These are phyloP conservation scores for Salinomyces thailandicus DNA, from an alignment of 2,329 filamentous ascomycete species.

Conservation along the genomic window DNA sequence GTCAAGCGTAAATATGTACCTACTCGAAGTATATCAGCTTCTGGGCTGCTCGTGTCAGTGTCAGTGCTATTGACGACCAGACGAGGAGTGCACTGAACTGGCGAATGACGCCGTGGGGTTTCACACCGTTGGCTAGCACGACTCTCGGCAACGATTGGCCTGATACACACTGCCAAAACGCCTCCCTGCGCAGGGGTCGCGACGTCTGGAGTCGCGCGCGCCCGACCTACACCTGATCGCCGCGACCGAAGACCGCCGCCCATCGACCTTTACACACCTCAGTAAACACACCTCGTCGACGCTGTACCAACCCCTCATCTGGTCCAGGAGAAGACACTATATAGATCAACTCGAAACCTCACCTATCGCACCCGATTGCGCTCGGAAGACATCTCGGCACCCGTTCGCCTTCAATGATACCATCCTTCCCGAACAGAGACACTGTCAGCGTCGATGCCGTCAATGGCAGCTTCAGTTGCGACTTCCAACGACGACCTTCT, in stretches of 20 bases:
- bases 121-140: conserved; percentile 4
- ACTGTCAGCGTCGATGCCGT: conserved; percentile 18
- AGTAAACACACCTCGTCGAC: background rate
- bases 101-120: conserved; percentile 3
- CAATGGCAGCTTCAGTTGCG: conserved; percentile 39
- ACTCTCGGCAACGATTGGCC: conserved; percentile 14
- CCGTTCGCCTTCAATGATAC: conserved; percentile 25
- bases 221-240: conserved; percentile 4
- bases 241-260: conserved; percentile 1
- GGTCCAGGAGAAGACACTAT: background rate
- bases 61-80: background rate
- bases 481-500: conserved; percentile 30
- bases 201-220: conserved; percentile 8
- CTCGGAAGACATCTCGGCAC: conserved; percentile 4
- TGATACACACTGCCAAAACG: conserved; percentile 16
- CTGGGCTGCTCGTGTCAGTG: no score
- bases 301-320: background rate
- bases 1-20: background rate
- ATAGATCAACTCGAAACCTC: conserved; percentile 1
- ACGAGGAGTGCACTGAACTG: background rate
- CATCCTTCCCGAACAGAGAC: conserved; percentile 18
- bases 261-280: background rate
- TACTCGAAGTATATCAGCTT: no score
- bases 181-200: conserved; percentile 9
- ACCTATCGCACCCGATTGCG: conserved; percentile 1